phyloP scores from a whole-genome alignment of 257 asterid genomes.

The Scutellaria baicalensis region DNA sequence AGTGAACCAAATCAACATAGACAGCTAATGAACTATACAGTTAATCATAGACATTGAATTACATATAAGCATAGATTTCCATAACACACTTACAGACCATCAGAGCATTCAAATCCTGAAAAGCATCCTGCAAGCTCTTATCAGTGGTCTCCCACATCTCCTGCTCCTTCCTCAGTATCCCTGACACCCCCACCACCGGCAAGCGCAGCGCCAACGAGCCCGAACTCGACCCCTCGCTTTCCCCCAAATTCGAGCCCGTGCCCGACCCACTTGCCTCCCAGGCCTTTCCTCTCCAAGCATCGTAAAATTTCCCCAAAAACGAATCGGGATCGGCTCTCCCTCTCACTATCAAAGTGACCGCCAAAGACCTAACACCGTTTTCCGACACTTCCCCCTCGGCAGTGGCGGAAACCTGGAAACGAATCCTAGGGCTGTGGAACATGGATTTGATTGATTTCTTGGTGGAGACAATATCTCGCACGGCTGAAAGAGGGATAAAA shows the following conservation, averaged over 20 bases:
- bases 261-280: constrained; percentile 51
- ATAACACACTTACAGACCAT: constrained; percentile 56
- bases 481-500: constrained; percentile 50
- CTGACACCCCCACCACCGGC: constrained; percentile 91
- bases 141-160: constrained; percentile 99
- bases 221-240: constrained; percentile 26
- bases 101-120: constrained; percentile 96
- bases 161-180: constrained; percentile 97
- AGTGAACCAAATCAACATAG: not conserved
- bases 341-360: constrained; percentile 49
- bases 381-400: constrained; percentile 40
- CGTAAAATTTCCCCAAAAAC: constrained; percentile 74
- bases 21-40: not conserved
- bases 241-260: constrained; percentile 22
- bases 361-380: constrained; percentile 33
- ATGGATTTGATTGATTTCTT: constrained; percentile 68
- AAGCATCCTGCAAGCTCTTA: constrained; percentile 97
- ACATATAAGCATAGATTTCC: not conserved
- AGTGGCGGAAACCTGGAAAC: constrained; percentile 58
- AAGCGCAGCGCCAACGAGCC: constrained; percentile 49
- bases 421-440: constrained; percentile 74
- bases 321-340: constrained; percentile 68
- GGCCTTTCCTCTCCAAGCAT: constrained; percentile 70
- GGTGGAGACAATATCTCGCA: constrained; percentile 48
- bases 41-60: not conserved